Evolutionary conservation across 2,329 filamentous ascomycete genomes (phyloP).

Genomic region (Arthrocladium fulminans): DNA sequence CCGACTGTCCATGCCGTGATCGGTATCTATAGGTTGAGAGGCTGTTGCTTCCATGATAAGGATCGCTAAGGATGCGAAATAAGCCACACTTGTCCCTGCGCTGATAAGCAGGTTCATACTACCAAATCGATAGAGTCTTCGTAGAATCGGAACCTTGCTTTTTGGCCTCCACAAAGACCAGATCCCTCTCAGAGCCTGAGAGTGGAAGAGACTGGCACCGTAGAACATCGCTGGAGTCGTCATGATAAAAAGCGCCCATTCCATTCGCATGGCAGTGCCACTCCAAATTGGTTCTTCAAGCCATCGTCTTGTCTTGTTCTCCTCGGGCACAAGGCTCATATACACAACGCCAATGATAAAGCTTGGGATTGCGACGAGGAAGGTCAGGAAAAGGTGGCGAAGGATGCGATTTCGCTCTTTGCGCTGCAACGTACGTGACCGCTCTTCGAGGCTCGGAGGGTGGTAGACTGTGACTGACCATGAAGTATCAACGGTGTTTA

Average conservation of each 20-base stretch:
- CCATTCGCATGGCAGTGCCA: conserved; percentile 62
- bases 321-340: conserved; percentile 66
- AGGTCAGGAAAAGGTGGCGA: conserved; percentile 58
- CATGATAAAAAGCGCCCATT: conserved; percentile 71
- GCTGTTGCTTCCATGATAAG: conserved; percentile 57
- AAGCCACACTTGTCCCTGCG: conserved; percentile 78
- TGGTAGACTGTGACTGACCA: conserved; percentile 66
- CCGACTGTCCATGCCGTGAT: conserved; percentile 1
- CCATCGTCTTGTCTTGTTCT: conserved; percentile 51
- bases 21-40: conserved; percentile 24
- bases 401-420: conserved; percentile 62
- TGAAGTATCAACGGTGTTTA: conserved; percentile 56
- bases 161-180: conserved; percentile 65
- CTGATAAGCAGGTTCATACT: conserved; percentile 96
- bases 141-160: conserved; percentile 63
- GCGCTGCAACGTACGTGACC: conserved; percentile 61
- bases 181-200: conserved; percentile 69
- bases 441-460: conserved; percentile 73
- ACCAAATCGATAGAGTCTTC: conserved; percentile 82
- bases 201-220: conserved; percentile 76
- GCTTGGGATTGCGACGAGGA: conserved; percentile 65
- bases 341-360: conserved; percentile 83
- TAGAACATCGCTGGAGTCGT: conserved; percentile 82
- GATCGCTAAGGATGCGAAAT: conserved; percentile 70
- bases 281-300: conserved; percentile 63